Evolutionary conservation across 2,329 filamentous ascomycete genomes (phyloP).

Genomic region (Chaetomium sp.): DNA sequence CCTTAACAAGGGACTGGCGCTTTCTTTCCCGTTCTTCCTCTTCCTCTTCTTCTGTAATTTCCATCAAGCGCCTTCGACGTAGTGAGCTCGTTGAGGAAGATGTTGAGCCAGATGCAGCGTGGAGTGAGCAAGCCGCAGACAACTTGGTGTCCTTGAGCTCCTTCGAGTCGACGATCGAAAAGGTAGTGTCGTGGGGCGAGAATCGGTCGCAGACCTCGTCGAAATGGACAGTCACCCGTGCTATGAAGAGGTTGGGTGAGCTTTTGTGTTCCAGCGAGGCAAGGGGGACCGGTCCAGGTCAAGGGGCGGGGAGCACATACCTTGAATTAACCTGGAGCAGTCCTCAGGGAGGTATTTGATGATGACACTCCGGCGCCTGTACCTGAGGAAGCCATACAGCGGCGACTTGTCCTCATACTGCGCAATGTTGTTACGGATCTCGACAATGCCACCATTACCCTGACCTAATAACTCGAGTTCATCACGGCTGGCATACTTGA

Average conservation of each 20-base stretch:
- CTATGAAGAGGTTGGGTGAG: constrained; percentile 51
- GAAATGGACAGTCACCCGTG: constrained; percentile 77
- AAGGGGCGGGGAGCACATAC: constrained; percentile 52
- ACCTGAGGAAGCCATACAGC: constrained; percentile 88
- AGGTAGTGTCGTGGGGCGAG: constrained; percentile 81
- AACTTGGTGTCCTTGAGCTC: constrained; percentile 87
- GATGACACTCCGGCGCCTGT: constrained; percentile 84
- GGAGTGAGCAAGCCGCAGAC: constrained; percentile 83
- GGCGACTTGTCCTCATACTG: constrained; percentile 83
- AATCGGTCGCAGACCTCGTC: constrained; percentile 70
- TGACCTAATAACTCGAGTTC: constrained; percentile 76
- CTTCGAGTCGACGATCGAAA: constrained; percentile 72
- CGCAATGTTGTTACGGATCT: constrained; percentile 77
- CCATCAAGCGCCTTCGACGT: constrained; percentile 75
- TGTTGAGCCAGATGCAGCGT: constrained; percentile 82
- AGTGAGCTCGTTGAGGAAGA: constrained; percentile 83
- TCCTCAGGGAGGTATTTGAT: constrained; percentile 91
- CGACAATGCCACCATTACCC: constrained; percentile 80
- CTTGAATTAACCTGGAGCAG: constrained; percentile 89
- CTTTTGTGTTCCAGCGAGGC: constrained; percentile 32
- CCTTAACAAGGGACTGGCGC: constrained; percentile 57
- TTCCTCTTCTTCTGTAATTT: constrained; percentile 92
- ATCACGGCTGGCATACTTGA: constrained; percentile 89
- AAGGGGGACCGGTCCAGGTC: constrained; percentile 5
- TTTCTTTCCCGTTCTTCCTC: constrained; percentile 60